Evolutionary conservation across 1,284 basidiomycete genomes (phyloP).

Genomic region (Ustilago tritici): DNA sequence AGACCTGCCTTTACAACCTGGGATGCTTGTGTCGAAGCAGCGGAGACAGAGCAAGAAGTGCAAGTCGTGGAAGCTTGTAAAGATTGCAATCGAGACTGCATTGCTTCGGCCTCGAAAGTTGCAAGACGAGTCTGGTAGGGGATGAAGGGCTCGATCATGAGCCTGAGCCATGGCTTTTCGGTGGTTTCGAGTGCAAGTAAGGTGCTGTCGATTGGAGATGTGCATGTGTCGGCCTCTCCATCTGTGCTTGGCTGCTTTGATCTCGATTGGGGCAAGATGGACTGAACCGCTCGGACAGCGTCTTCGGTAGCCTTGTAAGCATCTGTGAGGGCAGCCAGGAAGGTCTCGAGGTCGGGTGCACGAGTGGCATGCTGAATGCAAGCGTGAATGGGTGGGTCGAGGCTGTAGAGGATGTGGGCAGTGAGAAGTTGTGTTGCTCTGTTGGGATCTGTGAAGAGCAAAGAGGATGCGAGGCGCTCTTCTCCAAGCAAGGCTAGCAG

Average conservation of each 20-base stretch:
- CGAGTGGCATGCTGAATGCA: conserved; percentile 29
- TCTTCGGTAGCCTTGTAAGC: conserved; percentile 40
- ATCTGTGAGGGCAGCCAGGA: conserved; percentile 29
- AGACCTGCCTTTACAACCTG: conserved; percentile 25
- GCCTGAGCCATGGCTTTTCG: conserved; percentile 35
- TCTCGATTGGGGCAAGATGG: conserved; percentile 24
- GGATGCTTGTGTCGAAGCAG: conserved; percentile 22
- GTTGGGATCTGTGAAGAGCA: conserved; percentile 41
- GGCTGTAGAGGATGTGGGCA: conserved; percentile 17
- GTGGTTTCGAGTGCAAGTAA: conserved; percentile 18
- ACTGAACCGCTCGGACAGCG: conserved; percentile 16
- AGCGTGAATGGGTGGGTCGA: conserved; percentile 40
- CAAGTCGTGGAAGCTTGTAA: conserved; percentile 19
- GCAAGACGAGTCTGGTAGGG: conserved; percentile 42
- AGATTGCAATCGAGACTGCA: conserved; percentile 27
- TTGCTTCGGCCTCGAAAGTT: conserved; percentile 41
- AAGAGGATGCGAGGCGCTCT: conserved; percentile 38
- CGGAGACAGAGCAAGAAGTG: conserved; percentile 5
- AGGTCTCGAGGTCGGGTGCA: conserved; percentile 27
- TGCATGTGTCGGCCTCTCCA: conserved; percentile 8
- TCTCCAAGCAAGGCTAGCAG: conserved; percentile 48
- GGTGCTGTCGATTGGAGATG: conserved; percentile 26
- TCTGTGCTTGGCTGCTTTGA: conserved; percentile 1
- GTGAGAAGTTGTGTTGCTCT: conserved; percentile 32
- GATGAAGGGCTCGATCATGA: conserved; percentile 38